Evolutionary conservation across 192 early-diverging fungal genomes (phyloP), one percentile per base, ranked within the genome.

Genomic region (Rhizophagus prolifer): DNA sequence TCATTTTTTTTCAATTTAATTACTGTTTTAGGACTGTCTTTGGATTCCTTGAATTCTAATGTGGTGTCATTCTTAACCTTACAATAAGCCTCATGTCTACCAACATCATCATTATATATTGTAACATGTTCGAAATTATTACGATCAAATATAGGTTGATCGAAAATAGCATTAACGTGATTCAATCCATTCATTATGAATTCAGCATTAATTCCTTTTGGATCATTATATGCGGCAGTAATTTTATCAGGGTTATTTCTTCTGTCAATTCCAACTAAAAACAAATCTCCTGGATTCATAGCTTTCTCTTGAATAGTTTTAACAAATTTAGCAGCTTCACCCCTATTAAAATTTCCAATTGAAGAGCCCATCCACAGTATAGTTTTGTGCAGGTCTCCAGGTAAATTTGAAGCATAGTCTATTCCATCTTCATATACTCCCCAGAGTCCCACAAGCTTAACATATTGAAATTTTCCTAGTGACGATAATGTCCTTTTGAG

Each of bases 331-430:
- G 81, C 85, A 8, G 93, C 94, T 13, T 94, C 92, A 4, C 80
- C 46, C 26, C 91, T 83, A n/a, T 79, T 84, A 54, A 88, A 81
- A 78, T 96, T 97, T 10, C 96, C 95, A 31, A 98, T 92, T 0
- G 94, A 95, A 3, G 91, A 93, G 0, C 96, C 96, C 31, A 98
- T 85, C 96, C 96, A 98, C 60, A 96, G 81, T 14, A 95, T 81
- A 5, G 89, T 89, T 80, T 94, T 95, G 12, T 84, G 91, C 13
- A 81, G 75, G 1, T 90, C 86, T 3, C 81, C 12, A 0, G 81
- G 79, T 41, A 86, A 79, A 16, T 82, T 79, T 30, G 89, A 88
- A 16, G 91, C 83, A 80, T 87, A 94, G 3, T 75, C 79, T 46
- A 97, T 81, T 0, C 91, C 91, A 78, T 96, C 91, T 30, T 97